phyloP scores from a whole-genome alignment of 73 alveolate genomes.

The Blepharisma stoltei region DNA sequence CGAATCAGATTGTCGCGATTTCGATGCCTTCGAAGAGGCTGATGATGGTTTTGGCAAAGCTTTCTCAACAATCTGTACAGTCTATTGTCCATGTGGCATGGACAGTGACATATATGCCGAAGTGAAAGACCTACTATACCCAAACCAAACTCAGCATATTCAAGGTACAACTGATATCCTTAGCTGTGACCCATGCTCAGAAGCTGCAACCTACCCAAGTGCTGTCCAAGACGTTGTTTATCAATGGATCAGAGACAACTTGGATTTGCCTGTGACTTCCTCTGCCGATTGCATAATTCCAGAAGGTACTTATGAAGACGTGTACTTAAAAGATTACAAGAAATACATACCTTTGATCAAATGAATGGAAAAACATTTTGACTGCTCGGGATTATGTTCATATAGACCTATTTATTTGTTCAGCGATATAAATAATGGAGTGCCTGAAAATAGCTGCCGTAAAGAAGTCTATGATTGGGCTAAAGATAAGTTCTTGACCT shows the following conservation, averaged over 20 bases:
- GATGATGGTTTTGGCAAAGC: background rate
- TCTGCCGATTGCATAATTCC: background rate
- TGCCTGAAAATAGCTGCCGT: background rate
- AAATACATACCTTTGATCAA: background rate
- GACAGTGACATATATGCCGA: background rate
- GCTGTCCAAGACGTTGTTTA: background rate
- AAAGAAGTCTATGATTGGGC: conserved; percentile 10
- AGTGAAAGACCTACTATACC: background rate
- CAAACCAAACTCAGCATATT: background rate
- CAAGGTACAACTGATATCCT: background rate
- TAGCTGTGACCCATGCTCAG: background rate
- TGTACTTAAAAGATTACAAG: background rate
- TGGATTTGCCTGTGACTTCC: background rate
- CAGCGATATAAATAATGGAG: conserved; percentile 7
- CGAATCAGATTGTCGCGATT: background rate
- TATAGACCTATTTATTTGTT: background rate
- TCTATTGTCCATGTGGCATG: background rate
- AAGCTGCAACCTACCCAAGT: background rate
- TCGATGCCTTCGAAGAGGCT: background rate
- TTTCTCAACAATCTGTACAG: background rate
- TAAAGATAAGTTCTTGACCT: background rate
- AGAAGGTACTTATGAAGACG: background rate
- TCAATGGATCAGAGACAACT: background rate
- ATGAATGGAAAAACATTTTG: conserved; percentile 14
- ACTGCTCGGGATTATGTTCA: conserved; percentile 7